Evolutionary conservation across 164 flowering plant genomes (phyloP).

Genomic region (Vitis vinifera): DNA sequence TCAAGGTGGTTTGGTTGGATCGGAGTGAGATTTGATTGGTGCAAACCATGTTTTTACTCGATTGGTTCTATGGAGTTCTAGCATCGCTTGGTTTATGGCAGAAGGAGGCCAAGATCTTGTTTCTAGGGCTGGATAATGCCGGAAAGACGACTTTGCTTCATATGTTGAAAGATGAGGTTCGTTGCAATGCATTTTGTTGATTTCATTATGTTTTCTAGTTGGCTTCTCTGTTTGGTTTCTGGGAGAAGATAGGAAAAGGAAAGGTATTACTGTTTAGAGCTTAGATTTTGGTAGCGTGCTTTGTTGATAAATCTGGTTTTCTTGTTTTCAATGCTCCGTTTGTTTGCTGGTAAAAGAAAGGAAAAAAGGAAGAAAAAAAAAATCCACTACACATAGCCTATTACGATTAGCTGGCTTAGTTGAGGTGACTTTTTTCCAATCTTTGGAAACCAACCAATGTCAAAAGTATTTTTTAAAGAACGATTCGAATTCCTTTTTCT

Average conservation of each 20-base stretch:
- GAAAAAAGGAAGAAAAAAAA: background rate
- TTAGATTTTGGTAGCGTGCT: background rate
- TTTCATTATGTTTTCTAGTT: background rate
- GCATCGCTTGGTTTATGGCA: conserved; percentile 41
- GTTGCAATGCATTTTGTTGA: background rate
- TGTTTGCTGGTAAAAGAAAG: background rate
- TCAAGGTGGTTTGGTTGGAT: background rate
- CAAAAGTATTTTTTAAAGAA: too few species aligned
- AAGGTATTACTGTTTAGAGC: background rate
- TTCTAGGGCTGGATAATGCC: conserved; percentile 40
- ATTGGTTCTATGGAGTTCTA: conserved; percentile 51
- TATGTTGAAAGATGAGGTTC: conserved; percentile 41
- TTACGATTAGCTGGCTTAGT: too few species aligned
- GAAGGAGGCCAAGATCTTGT: conserved; percentile 42
- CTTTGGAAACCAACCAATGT: too few species aligned
- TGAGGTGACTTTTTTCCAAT: too few species aligned
- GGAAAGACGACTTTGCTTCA: conserved; percentile 41
- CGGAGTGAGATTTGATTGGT: background rate
- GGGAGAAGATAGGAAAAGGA: background rate
- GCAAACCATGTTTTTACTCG: conserved; percentile 44
- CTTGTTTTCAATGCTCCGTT: conserved; percentile 1
- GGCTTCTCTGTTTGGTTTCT: background rate
- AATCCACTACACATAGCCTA: background rate
- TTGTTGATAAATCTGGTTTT: background rate
- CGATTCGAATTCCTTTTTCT: too few species aligned